A percentile compares a stretch with the other conserved stretches of the same genome.
Evolutionary conservation across 75 land plant species (phyloP).

Genomic region (Chamaecyparis obtusa): DNA sequence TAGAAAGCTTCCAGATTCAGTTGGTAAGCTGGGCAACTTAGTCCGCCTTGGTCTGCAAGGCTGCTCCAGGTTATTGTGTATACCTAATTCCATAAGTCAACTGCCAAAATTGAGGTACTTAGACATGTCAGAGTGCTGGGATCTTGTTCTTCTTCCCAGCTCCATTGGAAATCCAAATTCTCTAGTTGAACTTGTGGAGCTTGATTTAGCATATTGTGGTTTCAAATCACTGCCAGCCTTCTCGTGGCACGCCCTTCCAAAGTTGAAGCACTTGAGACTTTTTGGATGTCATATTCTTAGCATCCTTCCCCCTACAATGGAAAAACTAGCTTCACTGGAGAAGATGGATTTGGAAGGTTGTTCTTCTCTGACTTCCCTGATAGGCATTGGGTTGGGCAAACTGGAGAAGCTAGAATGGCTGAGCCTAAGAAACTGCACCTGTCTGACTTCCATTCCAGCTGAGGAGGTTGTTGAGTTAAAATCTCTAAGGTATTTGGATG

Average conservation of each 20-base stretch:
- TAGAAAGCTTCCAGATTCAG: conserved; percentile 21
- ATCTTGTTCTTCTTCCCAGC: conserved; percentile 21
- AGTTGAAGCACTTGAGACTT: conserved; percentile 19
- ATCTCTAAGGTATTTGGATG: conserved; percentile 20
- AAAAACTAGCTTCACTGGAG: conserved; percentile 18
- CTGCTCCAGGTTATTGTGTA: conserved; percentile 21
- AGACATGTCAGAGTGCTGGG: conserved; percentile 25
- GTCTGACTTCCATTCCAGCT: conserved; percentile 1
- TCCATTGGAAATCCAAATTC: conserved; percentile 13
- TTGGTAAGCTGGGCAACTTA: conserved; percentile 17
- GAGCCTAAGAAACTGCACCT: conserved; percentile 19
- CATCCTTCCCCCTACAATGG: conserved; percentile 19
- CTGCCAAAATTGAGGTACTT: conserved; percentile 14
- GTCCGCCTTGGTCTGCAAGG: conserved; percentile 18
- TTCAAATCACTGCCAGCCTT: conserved; percentile 19
- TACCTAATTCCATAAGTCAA: conserved; percentile 14
- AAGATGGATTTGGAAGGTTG: conserved; percentile 27
- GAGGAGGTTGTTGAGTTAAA: conserved; percentile 13
- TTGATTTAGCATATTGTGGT: conserved; percentile 19
- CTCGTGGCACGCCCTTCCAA: conserved; percentile 19
- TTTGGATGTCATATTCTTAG: conserved; percentile 21
- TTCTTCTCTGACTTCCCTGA: conserved; percentile 13
- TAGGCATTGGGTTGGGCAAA: conserved; percentile 12
- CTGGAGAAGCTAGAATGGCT: conserved; percentile 19
- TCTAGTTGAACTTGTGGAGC: conserved; percentile 16